Evolutionary conservation across 2,329 filamentous ascomycete species (phyloP), one percentile per base, ranked within the genome.

Genomic region (Aspergillus sp.): DNA sequence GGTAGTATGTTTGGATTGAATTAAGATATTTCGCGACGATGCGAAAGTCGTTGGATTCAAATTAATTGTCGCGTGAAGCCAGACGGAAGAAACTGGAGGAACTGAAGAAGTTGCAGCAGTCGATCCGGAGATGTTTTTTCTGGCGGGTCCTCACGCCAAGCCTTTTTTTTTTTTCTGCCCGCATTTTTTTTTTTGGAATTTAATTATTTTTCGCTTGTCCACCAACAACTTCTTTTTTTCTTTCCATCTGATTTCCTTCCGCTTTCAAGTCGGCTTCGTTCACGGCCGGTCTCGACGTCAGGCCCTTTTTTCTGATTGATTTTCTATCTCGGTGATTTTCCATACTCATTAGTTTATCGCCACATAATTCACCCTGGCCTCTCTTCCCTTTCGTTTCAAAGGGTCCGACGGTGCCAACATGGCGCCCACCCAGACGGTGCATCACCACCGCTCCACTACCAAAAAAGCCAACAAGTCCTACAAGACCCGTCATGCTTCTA

Each of bases 371-470:
- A 67, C 46, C 50, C 73, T 76, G 73, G 75, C 70, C 63, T 89
- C 88, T 57, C 78, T 92, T 77, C 91, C 93, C 3, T 96, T 89
- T 73, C 84, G 93, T 78, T 96, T 96, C 80, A 96, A 96, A 82
- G 90, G 86, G 77, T 75, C 77, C 60, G 77, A 77, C 66, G 77
- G 72, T 67, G 83, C 83, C 78, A 90, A 85, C 70, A 95, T 95
- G 91, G 88, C 90, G 72, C 85, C 87, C 77, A 83, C 85, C 72
- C 79, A 80, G 75, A 82, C 75, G 64, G 77, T 81, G 67, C 74
- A 98, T 78, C 93, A 94, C 73, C 95, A 99, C 78, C 86, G 94
- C 75, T 91, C 91, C 72, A 97, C 93, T 59, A 96, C 93, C 56
- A 99, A 98, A 83, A 82, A 87, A 70, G 80, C 85, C 66, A 88